Evolutionary conservation across 176 grass and related monocot species (phyloP).

Genomic region (Zea mays): Zm-B73-REFERENCE-NAM-5.0 NC_050103.1:140587501-140588000

Average conservation of each 20-base stretch:
- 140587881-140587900: slow-evolving; percentile 28
- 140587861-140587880: slow-evolving; percentile 17
- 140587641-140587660: slow-evolving; percentile 27
- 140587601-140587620: slow-evolving; percentile 13
- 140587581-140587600: slow-evolving; percentile 28
- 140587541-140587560: slow-evolving; percentile 21
- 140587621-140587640: slow-evolving; percentile 13
- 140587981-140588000: slow-evolving; percentile 28
- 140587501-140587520: neutral
- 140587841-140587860: slow-evolving; percentile 43
- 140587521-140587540: slow-evolving; percentile 5
- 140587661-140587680: slow-evolving; percentile 42
- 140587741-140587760: slow-evolving; percentile 47
- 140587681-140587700: slow-evolving; percentile 50
- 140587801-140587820: slow-evolving; percentile 20
- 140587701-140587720: slow-evolving; percentile 45
- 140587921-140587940: slow-evolving; percentile 53
- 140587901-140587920: slow-evolving; percentile 40
- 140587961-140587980: slow-evolving; percentile 55
- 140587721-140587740: slow-evolving; percentile 42
- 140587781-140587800: slow-evolving; percentile 37
- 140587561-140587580: slow-evolving; percentile 22
- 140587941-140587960: slow-evolving; percentile 46
- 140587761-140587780: slow-evolving; percentile 48
- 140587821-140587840: slow-evolving; percentile 23